phyloP scores from a whole-genome alignment of 1,284 basidiomycete species.

The Boletus putidus region DNA sequence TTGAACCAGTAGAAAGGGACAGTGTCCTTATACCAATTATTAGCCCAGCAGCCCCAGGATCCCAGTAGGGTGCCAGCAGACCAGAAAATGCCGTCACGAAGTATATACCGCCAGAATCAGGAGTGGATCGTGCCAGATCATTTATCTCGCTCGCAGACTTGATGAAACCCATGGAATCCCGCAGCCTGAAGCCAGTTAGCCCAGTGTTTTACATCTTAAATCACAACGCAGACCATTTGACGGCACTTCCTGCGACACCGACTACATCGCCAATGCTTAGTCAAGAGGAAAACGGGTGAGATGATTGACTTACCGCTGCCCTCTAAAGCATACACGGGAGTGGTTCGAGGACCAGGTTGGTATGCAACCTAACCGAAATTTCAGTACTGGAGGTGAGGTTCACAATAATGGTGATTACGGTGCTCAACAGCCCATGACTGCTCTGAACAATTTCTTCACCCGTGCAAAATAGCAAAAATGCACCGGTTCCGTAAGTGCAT shows the following conservation, averaged over 20 bases:
- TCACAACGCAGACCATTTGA: slow-evolving; percentile 66
- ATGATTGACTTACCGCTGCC: slow-evolving; percentile 68
- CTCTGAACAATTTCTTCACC: slow-evolving; percentile 86
- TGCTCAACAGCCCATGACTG: slow-evolving; percentile 85
- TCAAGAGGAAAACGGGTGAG: neutral
- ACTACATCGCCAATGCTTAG: slow-evolving; percentile 46
- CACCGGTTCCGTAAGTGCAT: slow-evolving; percentile 95
- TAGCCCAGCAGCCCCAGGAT: slow-evolving; percentile 79
- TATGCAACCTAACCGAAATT: slow-evolving; percentile 71
- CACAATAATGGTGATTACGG: slow-evolving; percentile 53
- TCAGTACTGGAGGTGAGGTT: slow-evolving; percentile 18
- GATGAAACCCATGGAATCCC: slow-evolving; percentile 89
- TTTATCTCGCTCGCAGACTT: slow-evolving; percentile 83
- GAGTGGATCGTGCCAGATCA: slow-evolving; percentile 74
- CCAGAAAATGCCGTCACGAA: slow-evolving; percentile 98
- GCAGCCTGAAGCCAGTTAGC: slow-evolving; percentile 50
- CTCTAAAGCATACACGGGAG: slow-evolving; percentile 91
- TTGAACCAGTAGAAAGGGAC: neutral
- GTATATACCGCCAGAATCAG: slow-evolving; percentile 89
- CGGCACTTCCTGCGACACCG: slow-evolving; percentile 91
- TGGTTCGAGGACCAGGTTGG: slow-evolving; percentile 77
- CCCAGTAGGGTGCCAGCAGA: slow-evolving; percentile 91
- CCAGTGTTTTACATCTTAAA: neutral
- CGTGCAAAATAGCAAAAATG: slow-evolving; percentile 94
- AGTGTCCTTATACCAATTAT: slow-evolving; percentile 63